A percentile compares a stretch with the other conserved stretches of the same genome.
Evolutionary conservation across 2,329 filamentous ascomycete genomes (phyloP).

Genomic region (Thermothelomyces thermophilus): DNA sequence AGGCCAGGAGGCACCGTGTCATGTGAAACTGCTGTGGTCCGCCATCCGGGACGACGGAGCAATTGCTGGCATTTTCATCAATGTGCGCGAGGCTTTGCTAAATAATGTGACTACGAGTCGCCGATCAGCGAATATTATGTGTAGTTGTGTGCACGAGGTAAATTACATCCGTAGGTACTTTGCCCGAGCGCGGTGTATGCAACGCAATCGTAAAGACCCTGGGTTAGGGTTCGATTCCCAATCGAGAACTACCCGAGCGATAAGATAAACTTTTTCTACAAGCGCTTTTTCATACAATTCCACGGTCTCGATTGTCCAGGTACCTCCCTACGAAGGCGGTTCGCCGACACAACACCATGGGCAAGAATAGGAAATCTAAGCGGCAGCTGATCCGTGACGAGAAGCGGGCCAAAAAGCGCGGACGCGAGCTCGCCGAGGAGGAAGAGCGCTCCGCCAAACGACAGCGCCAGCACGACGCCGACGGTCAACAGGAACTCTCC

Average conservation of each 20-base stretch:
- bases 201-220: too few relatives aligned
- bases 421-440: constrained; percentile 25
- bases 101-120: too few relatives aligned
- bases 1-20: too few relatives aligned
- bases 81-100: too few relatives aligned
- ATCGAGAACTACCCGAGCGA: not conserved
- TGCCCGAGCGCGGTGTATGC: too few relatives aligned
- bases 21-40: too few relatives aligned
- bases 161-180: too few relatives aligned
- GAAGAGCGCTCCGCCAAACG: constrained; percentile 25
- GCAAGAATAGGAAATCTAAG: constrained; percentile 33
- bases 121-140: too few relatives aligned
- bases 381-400: constrained; percentile 33
- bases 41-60: too few relatives aligned
- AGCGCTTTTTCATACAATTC: not conserved
- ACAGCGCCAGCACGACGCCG: constrained; percentile 21
- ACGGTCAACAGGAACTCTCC: not conserved
- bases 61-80: too few relatives aligned
- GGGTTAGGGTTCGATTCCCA: not conserved
- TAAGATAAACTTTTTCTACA: constrained; percentile 16
- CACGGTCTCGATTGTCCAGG: not conserved
- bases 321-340: not conserved
- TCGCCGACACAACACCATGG: constrained; percentile 24
- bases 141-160: too few relatives aligned
- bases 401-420: constrained; percentile 32